A percentile compares a stretch with the other conserved stretches of the same genome.
Evolutionary conservation across 2,329 filamentous ascomycete species (phyloP).

Genomic region (Coniochaeta hoffmannii): DNA sequence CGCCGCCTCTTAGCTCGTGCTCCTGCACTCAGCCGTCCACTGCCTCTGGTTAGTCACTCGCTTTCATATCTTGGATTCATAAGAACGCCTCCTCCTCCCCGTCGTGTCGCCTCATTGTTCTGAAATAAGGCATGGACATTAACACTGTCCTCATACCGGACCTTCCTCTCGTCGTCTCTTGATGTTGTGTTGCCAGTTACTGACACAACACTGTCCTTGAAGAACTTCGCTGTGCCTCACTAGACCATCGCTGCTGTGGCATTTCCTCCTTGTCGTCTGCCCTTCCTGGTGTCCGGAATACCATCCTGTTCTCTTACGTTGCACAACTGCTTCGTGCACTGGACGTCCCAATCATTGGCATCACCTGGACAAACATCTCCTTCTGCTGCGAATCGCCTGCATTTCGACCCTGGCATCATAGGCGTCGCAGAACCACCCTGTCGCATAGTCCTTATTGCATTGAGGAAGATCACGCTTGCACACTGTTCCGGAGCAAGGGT

Average conservation of each 20-base stretch:
- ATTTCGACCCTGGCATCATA: background rate
- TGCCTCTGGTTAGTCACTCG: constrained; percentile 1
- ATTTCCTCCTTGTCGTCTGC: background rate
- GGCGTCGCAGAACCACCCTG: constrained; percentile 17
- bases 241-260: background rate
- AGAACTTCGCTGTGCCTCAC: background rate
- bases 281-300: background rate
- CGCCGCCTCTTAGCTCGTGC: background rate
- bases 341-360: background rate
- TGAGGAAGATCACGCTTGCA: constrained; percentile 27
- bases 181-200: background rate
- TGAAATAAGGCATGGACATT: background rate
- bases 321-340: background rate
- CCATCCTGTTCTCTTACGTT: background rate
- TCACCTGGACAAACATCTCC: constrained; percentile 11
- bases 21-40: background rate
- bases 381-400: constrained; percentile 11
- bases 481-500: constrained; percentile 25
- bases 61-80: background rate
- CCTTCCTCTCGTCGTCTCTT: background rate
- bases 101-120: background rate
- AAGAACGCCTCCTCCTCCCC: constrained; percentile 2
- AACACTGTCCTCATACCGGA: background rate
- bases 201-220: background rate
- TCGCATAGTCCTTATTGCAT: constrained; percentile 29